Evolutionary conservation across 805 yeast species (phyloP), one percentile per base, ranked within the genome.

Genomic region (Metschnikowia peoriensis): DNA sequence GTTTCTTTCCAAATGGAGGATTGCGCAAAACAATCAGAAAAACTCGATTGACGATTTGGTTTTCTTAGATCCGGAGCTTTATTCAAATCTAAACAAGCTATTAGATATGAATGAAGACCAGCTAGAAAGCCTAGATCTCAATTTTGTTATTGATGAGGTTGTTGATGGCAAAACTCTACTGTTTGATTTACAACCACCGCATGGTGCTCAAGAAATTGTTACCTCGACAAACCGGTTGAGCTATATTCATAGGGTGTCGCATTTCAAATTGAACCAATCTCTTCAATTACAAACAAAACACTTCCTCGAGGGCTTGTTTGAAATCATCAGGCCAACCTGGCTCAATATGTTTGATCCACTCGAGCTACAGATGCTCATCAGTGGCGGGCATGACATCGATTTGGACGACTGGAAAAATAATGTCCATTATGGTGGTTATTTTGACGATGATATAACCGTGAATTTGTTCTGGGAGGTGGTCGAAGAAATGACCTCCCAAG

Each of bases 41-140:
- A 84, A 77, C 59, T 81, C 92, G 0, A 84, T 92, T 60, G 93
- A 91, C 66, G 98, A 93, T 62, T 73, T 93, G 57, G 80, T 78
- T 44, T 79, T 82, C 44, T 73, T 88, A 40, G 99, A 93, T 66
- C 67, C 74, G 0, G 86, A 84, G 35, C 69, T 93, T 15, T 89
- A 88, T 61, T 52, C 67, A 3, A 88, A 81, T 54, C 73, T 93
- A 60, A 79, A 81, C 59, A 85, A 87, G 61, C 67, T 93, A 15
- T 68, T 85, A 27, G 69, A 67, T 6, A 76, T 89, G 77, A 59
- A 72, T 2, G 80, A 78, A 0, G 76, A 76, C 1, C 90, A 85
- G 44, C 58, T 93, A 2, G 80, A 76, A 2, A 70, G 72, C 14
- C 66, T 88, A 51, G 91, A 83, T 39, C 66, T 94, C 39, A 81